phyloP scores from a whole-genome alignment of 768 basidiomycete genomes.

The Xanthoconium stramineum region DNA sequence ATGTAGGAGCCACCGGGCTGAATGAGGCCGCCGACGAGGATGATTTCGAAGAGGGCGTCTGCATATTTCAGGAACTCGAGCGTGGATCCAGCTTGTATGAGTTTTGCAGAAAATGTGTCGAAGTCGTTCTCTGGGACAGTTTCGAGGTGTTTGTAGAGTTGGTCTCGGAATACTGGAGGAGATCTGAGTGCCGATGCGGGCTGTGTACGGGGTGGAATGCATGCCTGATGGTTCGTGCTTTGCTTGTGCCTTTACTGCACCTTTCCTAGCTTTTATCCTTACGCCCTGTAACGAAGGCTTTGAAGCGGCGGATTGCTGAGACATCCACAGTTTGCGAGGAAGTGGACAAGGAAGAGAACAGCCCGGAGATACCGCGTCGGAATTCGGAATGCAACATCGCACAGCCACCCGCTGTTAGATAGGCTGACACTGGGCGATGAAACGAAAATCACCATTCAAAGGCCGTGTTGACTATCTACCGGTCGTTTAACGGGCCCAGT shows the following conservation, averaged over 20 bases:
- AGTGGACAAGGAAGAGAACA: not conserved
- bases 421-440: not conserved
- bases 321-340: conserved; percentile 72
- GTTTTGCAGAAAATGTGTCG: conserved; percentile 75
- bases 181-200: conserved; percentile 10
- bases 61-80: conserved; percentile 98
- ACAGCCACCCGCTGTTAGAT: not conserved
- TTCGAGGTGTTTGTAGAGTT: conserved; percentile 88
- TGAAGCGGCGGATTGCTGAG: conserved; percentile 79
- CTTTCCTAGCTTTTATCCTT: conserved; percentile 90
- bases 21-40: conserved; percentile 92
- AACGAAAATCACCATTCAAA: not conserved
- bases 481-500: too few species aligned
- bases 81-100: conserved; percentile 87
- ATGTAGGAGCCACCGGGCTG: conserved; percentile 93
- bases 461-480: too few species aligned
- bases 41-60: conserved; percentile 92
- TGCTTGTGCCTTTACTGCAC: conserved; percentile 87
- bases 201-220: not conserved
- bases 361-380: conserved; percentile 1
- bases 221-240: conserved; percentile 86
- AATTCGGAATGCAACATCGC: not conserved
- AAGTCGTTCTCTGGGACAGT: conserved; percentile 77
- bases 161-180: conserved; percentile 81
- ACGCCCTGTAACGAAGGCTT: conserved; percentile 93